Base-by-base conservation (phyloP, 495 filamentous ascomycete genomes). In the Neurospora sp. region DNA sequence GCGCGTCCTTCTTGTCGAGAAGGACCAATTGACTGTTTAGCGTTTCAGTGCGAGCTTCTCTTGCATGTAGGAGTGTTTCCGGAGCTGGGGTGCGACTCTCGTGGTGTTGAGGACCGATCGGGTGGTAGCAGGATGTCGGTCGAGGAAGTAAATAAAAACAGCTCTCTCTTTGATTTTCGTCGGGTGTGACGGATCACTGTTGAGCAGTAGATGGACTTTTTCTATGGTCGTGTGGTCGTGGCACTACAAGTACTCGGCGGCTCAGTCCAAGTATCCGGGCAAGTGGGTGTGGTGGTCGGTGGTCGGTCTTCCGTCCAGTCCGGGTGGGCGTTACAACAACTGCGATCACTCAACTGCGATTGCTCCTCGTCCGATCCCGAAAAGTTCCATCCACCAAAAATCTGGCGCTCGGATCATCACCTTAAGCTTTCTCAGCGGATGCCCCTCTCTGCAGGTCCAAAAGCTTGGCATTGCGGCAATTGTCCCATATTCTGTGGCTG, bases 311-410 rank as follows among this genome's bases (percentile, higher is more conserved):
- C 53, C 6, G 27, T 65, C 53, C 53, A 35, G 35, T 35, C 35
- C 35, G 35, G 14, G 27, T 65, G 53, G 27, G 27, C 11, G n/a
- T 16, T 37, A 65, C 53, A 35, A 37, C 53, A 65, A 4, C 53
- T 65, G 27, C 20, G 46, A 53, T 53, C 42, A 46, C 42, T 27
- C 20, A 53, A 27, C 46, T 7, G 22, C 53, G 27, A 61, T 27
- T 4, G 53, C 53, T 61, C 53, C 11, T 65, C 53, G 3, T 71
- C 38, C 27, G 42, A 59, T 78, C 78, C 76, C 78, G 76, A 79
- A 79, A 79, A 78, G 41, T 78, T 77, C 78, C 78, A 71, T 73
- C 40, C 18, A 18, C 53, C 53, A 71, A 69, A 79, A 75, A 74
- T 76, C 75, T 74, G 74, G 70, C 42, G 71, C 42, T 59, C 68